Evolutionary conservation across 352 stramenopile species (phyloP), one percentile per base, ranked within the genome.

Genomic region (Peronospora destructor): DNA sequence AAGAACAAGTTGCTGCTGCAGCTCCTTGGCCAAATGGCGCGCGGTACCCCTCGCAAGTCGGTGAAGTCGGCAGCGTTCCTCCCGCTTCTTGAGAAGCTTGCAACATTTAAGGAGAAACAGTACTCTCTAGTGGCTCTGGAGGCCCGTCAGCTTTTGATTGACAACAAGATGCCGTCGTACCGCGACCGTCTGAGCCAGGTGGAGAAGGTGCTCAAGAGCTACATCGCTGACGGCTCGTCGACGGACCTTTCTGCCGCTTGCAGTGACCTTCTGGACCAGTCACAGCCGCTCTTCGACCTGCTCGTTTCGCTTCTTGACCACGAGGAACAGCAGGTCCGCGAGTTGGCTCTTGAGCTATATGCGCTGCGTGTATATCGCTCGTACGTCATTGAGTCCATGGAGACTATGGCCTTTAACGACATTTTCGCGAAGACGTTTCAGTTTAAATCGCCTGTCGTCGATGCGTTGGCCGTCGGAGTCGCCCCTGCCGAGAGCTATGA

Each of bases 131-230:
- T 98, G 33, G 90, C 96, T 8, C 75, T 98, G 45, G 79, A 96
- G 60, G 96, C 95, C 19, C 83, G 95, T 52, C 96, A 98, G 61
- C 73, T 98, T 32, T 71, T 99, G 7, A 94, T 99, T 42, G 80
- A 98, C 64, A 89, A 97, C 66, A 98, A 96, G 64, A 97, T 98
- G 74, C 94, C 95, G 29, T 97, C 89, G 47, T 95, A 98, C 64
- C 74, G 92, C 29, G 86, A 98, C 53, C 85, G 93, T 6, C 57
- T 96, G 26, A 71, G 65, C 17, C 81, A 91, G 34, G 82, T 92
- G 23, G 81, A 92, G 59, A 67, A 65, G 6, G 66, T 91, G 28
- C 66, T 94, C 23, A 77, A 71, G 34, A 57, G 76, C 45, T 85
- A 89, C 65, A 64, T 92, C 10, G 67, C 73, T 0, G 69, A 81